These are phyloP conservation scores for Blastobotrys attinorum DNA, from an alignment of 805 yeast species.

Conservation along the genomic window DNA sequence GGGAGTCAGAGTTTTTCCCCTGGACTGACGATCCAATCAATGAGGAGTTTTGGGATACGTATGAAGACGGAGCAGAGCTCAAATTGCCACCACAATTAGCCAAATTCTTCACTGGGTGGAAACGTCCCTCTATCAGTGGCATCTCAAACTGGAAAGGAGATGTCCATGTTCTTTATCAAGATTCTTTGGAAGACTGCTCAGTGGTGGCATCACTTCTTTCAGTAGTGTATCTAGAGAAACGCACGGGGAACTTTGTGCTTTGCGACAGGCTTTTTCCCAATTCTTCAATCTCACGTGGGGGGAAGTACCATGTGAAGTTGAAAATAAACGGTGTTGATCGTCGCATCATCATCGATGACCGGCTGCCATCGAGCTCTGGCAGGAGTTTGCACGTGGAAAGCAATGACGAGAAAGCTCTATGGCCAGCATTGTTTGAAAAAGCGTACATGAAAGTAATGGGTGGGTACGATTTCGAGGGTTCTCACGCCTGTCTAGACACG, in stretches of 20 bases:
- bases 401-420: constrained; percentile 29
- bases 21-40: constrained; percentile 11
- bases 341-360: constrained; percentile 39
- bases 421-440: constrained; percentile 75
- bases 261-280: constrained; percentile 20
- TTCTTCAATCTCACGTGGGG: constrained; percentile 15
- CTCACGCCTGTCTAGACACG: constrained; percentile 67
- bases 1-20: constrained; percentile 27
- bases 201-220: constrained; percentile 63
- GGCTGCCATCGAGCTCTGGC: constrained; percentile 32
- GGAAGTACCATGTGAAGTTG: constrained; percentile 36
- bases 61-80: constrained; percentile 17
- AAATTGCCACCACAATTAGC: constrained; percentile 13
- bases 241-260: constrained; percentile 13
- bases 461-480: constrained; percentile 61
- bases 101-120: constrained; percentile 15
- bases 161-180: constrained; percentile 17
- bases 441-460: constrained; percentile 58
- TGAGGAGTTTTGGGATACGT: constrained; percentile 6
- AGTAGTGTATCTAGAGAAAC: constrained; percentile 27
- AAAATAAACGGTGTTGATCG: constrained; percentile 48
- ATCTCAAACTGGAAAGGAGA: constrained; percentile 6
- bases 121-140: constrained; percentile 12
- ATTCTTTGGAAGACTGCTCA: constrained; percentile 54
- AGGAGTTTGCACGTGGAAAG: constrained; percentile 33